These are phyloP conservation scores for Acer yangbiense DNA, from an alignment of 345 rosid species.

Conservation along the genomic window DNA sequence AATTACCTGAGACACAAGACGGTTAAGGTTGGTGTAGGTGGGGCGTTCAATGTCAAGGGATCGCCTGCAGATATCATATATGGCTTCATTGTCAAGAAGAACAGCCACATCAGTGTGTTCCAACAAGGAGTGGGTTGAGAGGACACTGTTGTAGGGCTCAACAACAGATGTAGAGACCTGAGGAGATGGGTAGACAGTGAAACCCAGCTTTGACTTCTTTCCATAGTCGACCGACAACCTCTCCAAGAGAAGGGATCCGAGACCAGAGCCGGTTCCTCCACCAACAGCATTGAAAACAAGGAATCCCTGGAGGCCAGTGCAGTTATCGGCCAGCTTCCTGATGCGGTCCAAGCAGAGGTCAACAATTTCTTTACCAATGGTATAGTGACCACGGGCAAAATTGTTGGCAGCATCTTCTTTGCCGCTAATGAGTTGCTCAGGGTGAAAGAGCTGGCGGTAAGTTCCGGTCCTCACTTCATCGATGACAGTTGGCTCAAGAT, in stretches of 20 bases:
- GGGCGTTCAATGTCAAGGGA: conserved; percentile 76
- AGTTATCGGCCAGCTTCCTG: conserved; percentile 78
- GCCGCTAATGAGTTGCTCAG: conserved; percentile 66
- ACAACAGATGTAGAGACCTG: conserved; percentile 80
- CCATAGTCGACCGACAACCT: conserved; percentile 76
- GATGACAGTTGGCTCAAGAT: conserved; percentile 82
- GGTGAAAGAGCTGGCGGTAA: conserved; percentile 60
- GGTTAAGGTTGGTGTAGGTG: conserved; percentile 76
- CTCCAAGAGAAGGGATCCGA: conserved; percentile 76
- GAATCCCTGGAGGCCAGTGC: conserved; percentile 87
- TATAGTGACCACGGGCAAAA: conserved; percentile 85
- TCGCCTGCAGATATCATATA: conserved; percentile 78
- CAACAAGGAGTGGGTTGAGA: conserved; percentile 70
- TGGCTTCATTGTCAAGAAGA: conserved; percentile 57
- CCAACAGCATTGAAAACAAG: conserved; percentile 82
- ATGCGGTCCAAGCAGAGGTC: conserved; percentile 79
- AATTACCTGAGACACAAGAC: conserved; percentile 70
- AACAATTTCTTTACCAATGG: conserved; percentile 83
- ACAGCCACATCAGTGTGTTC: conserved; percentile 78
- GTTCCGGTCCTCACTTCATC: conserved; percentile 58
- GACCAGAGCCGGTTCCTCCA: conserved; percentile 88
- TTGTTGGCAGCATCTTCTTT: conserved; percentile 88
- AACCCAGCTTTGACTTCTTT: conserved; percentile 73
- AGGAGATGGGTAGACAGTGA: conserved; percentile 81
- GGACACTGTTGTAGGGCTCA: conserved; percentile 83